Evolutionary conservation across 2,329 filamentous ascomycete species (phyloP).

Genomic region (Hymenotorrendiella dingleyae): DNA sequence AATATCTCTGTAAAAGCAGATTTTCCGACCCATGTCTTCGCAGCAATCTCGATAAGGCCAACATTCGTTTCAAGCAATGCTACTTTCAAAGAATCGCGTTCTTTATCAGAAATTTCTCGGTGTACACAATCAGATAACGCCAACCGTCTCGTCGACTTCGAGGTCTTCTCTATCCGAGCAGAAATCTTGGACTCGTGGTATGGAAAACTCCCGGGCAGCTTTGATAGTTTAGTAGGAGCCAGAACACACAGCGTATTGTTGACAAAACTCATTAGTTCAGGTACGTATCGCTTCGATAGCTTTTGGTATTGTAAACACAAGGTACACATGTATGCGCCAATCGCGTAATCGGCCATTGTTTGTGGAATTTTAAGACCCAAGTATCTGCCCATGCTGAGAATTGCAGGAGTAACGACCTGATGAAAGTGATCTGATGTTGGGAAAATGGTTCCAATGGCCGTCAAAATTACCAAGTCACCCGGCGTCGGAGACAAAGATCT

Average conservation of each 20-base stretch:
- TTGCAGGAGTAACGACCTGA: constrained; percentile 84
- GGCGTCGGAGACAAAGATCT: constrained; percentile 48
- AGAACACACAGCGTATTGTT: constrained; percentile 67
- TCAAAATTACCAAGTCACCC: constrained; percentile 78
- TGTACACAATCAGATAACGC: constrained; percentile 51
- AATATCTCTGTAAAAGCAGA: constrained; percentile 77
- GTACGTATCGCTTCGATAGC: constrained; percentile 79
- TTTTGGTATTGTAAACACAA: constrained; percentile 77
- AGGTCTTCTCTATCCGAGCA: constrained; percentile 43
- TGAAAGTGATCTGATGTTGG: constrained; percentile 98
- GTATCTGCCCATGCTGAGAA: constrained; percentile 77
- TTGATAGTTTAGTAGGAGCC: constrained; percentile 46
- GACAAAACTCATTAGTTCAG: constrained; percentile 78
- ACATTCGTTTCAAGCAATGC: constrained; percentile 58
- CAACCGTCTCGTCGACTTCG: constrained; percentile 45
- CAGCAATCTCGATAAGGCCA: constrained; percentile 60
- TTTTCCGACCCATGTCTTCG: constrained; percentile 68
- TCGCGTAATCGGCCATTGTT: constrained; percentile 59
- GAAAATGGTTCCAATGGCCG: constrained; percentile 77
- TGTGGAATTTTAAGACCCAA: constrained; percentile 71
- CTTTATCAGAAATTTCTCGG: constrained; percentile 17
- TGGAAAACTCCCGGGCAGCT: constrained; percentile 52
- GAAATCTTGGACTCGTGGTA: constrained; percentile 48
- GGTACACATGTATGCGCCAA: constrained; percentile 73
- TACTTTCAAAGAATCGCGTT: constrained; percentile 40